Base-by-base conservation (phyloP, 306 rosid genomes). In the Ceratonia siliqua region DNA sequence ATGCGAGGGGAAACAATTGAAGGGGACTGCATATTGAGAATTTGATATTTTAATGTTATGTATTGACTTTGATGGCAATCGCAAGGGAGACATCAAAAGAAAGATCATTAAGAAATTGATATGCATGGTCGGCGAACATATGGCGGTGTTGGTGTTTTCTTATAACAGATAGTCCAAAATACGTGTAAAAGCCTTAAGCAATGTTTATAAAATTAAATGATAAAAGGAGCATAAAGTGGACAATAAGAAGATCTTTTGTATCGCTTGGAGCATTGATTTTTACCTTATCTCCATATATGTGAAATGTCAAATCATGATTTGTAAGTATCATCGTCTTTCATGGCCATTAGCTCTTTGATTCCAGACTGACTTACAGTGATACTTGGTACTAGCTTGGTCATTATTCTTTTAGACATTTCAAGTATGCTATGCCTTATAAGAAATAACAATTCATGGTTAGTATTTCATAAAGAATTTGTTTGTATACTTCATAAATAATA, bases 101-200 rank as follows among this genome's bases (percentile, higher is more conserved):
- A 75, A 63, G 22, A 7, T 4, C 49, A 62, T 30, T 8, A n/a
- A 4, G n/a, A 38, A 50, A 61, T 24, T 38, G 72, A 75, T 27
- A 30, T 20, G 35, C 33, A 28, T 17, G 49, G 68, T 41, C 49
- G 74, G 74, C 74, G 32, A 54, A 56, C 17, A 66, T 43, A 43
- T 41, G 1, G 5, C 4, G 11, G 46, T 41, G 6, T 17, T 54
- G 65, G 73, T 53, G 73, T 53, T 62, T 41, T 66, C 73, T 28
- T 13, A 45, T 72, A 57, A 45, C 45, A 38, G 27, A 43, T 63
- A 38, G 12, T 75, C 41, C 61, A 41, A 49, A 39, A 41, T 75
- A 17, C 24, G 27, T 39, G 24, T 52, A 8, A 14, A 62, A 33
- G 32, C 32, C 32, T 28, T 28, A 28, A 28, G 32, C 32, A 28